Conservation (phyloP, 2,329 filamentous ascomycete genomes). For the Eutypella sp. region DNA sequence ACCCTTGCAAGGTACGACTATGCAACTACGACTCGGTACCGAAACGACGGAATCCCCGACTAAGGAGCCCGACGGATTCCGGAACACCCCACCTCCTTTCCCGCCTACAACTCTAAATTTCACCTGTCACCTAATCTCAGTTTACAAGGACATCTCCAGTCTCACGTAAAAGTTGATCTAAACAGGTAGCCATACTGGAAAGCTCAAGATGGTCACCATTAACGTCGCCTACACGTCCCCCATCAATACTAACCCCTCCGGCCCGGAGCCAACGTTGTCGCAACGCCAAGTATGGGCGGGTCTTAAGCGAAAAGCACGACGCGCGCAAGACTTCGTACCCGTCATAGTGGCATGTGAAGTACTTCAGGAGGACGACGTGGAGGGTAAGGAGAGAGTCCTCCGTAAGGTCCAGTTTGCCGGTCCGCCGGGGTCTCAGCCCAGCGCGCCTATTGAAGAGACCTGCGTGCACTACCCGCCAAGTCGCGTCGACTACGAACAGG, state of each 20-base stretch:
- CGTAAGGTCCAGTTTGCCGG: conserved; percentile 26
- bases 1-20: too few species aligned
- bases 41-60: too few species aligned
- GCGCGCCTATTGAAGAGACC: conserved; percentile 20
- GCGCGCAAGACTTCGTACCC: conserved; percentile 32
- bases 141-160: too few species aligned
- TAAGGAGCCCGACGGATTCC: too few species aligned
- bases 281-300: conserved; percentile 31
- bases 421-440: background rate
- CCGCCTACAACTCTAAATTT: too few species aligned
- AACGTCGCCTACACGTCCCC: conserved; percentile 31
- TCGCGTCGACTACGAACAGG: conserved; percentile 30
- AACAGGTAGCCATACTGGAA: too few species aligned
- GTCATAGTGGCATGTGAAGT: conserved; percentile 29
- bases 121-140: too few species aligned
- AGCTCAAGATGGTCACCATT: conserved; percentile 29
- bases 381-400: conserved; percentile 13
- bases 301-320: conserved; percentile 30
- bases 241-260: conserved; percentile 31
- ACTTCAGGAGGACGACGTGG: conserved; percentile 21
- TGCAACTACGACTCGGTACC: too few species aligned
- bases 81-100: too few species aligned
- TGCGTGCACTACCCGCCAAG: conserved; percentile 27
- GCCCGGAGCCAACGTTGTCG: conserved; percentile 23
- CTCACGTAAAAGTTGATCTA: too few species aligned